Evolutionary conservation across 2,329 filamentous ascomycete genomes (phyloP).

Genomic region (Penicillium sp.): DNA sequence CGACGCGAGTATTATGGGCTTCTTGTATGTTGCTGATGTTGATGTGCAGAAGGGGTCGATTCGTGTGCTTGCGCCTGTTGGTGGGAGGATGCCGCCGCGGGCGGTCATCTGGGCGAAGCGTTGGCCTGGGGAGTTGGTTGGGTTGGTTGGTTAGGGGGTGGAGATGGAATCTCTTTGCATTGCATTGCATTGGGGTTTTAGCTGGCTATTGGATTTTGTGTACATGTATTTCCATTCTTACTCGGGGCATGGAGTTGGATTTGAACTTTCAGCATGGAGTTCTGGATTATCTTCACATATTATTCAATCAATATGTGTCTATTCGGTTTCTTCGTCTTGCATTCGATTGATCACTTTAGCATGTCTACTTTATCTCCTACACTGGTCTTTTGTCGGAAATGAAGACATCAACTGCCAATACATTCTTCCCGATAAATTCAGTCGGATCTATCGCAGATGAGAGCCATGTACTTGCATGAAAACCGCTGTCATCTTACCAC

Average conservation of each 20-base stretch:
- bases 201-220: background rate
- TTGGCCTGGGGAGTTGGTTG: conserved; percentile 82
- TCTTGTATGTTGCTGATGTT: conserved; percentile 87
- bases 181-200: background rate
- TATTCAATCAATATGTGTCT: background rate
- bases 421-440: too few species aligned
- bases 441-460: too few species aligned
- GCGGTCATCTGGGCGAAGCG: conserved; percentile 73
- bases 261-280: conserved; percentile 2
- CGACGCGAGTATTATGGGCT: conserved; percentile 82
- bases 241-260: conserved; percentile 2
- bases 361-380: too few species aligned
- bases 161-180: background rate
- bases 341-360: too few species aligned
- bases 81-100: conserved; percentile 71
- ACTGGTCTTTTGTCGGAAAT: too few species aligned
- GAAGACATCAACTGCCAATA: too few species aligned
- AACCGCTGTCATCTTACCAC: too few species aligned
- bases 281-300: background rate
- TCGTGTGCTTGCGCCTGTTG: conserved; percentile 77
- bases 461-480: too few species aligned
- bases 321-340: background rate
- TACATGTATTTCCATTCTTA: background rate
- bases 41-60: conserved; percentile 79
- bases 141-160: conserved; percentile 59